Base-by-base conservation (phyloP, 2,329 filamentous ascomycete genomes). In the Ampelomyces quisqualis region DNA sequence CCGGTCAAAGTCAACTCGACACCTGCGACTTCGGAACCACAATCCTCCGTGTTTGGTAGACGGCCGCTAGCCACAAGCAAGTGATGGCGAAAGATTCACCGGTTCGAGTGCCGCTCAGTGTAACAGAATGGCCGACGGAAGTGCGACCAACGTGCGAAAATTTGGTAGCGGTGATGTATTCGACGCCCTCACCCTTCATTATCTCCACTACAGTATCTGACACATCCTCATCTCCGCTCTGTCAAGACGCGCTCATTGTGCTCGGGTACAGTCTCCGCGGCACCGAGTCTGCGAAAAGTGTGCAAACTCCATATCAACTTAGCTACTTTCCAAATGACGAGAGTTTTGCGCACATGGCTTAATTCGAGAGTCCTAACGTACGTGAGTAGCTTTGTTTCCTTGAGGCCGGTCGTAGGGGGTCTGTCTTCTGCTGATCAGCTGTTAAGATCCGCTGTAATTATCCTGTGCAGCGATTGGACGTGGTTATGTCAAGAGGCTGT, bases 251-350 rank as follows among this genome's bases (percentile, higher is more conserved):
- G 27, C 7, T 30, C 24, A 15, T 36, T 33, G n/a, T 38, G 30
- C 15, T 52, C 45, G 13, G 50, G 26, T n/a, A 54, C 38, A 13
- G 45, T 45, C 3, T 52, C 45, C 11, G 40, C 24, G n/a, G 44
- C 34, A 1, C 45, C 47, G 19, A 53, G 42, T 8, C 44, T 39
- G 6, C 39, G 34, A 21, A 43, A 38, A 3, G 44, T 53, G 50
- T 4, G 47, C 50, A 34, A 51, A 51, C 20, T 53, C 51, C 11
- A 54, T 33, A 3, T 43, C 48, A 21, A 44, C 24, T 31, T 51
- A 51, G 10, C 48, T 45, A 17, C 47, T 47, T 23, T 47, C 47
- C 11, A 49, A 32, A 53, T 42, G 20, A 53, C 13, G 8, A 53
- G 31, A 45, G 51, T 44, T 28, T 34, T 27, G 2, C 35, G 46